phyloP scores from a whole-genome alignment of 2,329 filamentous ascomycete genomes.

The Beauveria rudraprayagi region DNA sequence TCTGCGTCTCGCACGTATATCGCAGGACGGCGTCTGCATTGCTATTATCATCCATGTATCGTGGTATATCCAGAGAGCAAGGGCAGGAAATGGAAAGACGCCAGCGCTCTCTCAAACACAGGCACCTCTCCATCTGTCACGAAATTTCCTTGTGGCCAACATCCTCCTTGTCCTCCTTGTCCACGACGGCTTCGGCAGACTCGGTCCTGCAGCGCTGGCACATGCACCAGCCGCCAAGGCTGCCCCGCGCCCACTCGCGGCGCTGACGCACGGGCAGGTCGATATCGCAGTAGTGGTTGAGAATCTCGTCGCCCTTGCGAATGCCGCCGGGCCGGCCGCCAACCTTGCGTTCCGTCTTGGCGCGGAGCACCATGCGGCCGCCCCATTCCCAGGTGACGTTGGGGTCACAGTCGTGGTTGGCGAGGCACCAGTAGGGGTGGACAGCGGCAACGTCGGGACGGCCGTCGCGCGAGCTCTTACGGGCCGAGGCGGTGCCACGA shows the following conservation, averaged over 20 bases:
- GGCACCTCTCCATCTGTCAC: not conserved
- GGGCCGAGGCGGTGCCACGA: constrained; percentile 81
- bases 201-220: constrained; percentile 77
- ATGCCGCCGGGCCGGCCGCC: constrained; percentile 52
- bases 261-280: constrained; percentile 68
- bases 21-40: not conserved
- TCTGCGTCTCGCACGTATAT: not conserved
- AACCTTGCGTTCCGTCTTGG: constrained; percentile 48
- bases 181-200: constrained; percentile 27
- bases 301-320: constrained; percentile 70
- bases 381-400: constrained; percentile 95
- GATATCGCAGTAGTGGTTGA: constrained; percentile 93
- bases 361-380: constrained; percentile 64
- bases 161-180: not conserved
- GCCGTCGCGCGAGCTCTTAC: constrained; percentile 67
- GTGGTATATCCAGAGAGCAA: not conserved
- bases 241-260: constrained; percentile 81
- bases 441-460: constrained; percentile 88
- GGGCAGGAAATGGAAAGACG: not conserved
- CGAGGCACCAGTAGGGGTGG: constrained; percentile 91
- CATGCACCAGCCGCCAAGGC: constrained; percentile 81
- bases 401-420: constrained; percentile 93
- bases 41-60: not conserved
- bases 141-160: not conserved
- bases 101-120: not conserved